A percentile compares a stretch with the other conserved stretches of the same genome.
Conservation (phyloP, 805 yeast species). For the Wickerhamomyces silvicola region DNA sequence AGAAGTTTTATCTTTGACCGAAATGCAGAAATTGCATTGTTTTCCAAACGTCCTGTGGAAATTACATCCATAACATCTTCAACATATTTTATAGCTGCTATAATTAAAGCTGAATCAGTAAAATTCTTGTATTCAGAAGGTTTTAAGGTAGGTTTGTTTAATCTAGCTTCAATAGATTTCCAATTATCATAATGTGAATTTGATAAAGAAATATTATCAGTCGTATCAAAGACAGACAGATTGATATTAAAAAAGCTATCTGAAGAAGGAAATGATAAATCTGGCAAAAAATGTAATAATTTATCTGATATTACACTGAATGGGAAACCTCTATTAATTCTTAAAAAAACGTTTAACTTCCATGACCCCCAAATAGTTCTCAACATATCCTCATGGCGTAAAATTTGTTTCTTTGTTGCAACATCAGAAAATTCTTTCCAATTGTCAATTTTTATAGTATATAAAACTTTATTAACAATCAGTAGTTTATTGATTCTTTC, state of each 20-base stretch:
- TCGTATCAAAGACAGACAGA: conserved; percentile 14
- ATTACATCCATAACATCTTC: conserved; percentile 32
- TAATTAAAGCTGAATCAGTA: conserved; percentile 24
- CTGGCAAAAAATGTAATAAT: conserved; percentile 24
- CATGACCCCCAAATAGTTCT: conserved; percentile 34
- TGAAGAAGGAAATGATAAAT: conserved; percentile 28
- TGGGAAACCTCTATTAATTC: conserved; percentile 32
- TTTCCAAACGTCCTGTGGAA: conserved; percentile 19
- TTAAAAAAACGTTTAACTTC: conserved; percentile 28
- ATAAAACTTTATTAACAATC: conserved; percentile 9
- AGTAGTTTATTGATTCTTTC: conserved; percentile 18
- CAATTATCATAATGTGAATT: conserved; percentile 11
- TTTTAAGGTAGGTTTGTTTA: conserved; percentile 7
- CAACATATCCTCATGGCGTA: conserved; percentile 27
- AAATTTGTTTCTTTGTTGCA: conserved; percentile 27
- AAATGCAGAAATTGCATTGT: conserved; percentile 19
- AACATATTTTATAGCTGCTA: conserved; percentile 24
- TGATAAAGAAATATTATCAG: conserved; percentile 8
- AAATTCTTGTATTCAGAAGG: conserved; percentile 5
- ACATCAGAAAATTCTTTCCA: conserved; percentile 21
- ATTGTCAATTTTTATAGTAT: conserved; percentile 14
- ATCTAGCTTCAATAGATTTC: conserved; percentile 12
- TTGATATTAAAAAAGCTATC: conserved; percentile 18
- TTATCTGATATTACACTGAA: conserved; percentile 16
- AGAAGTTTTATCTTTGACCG: conserved; percentile 21